Base-by-base conservation (phyloP, 768 basidiomycete species). In the Serendipita indica region DNA sequence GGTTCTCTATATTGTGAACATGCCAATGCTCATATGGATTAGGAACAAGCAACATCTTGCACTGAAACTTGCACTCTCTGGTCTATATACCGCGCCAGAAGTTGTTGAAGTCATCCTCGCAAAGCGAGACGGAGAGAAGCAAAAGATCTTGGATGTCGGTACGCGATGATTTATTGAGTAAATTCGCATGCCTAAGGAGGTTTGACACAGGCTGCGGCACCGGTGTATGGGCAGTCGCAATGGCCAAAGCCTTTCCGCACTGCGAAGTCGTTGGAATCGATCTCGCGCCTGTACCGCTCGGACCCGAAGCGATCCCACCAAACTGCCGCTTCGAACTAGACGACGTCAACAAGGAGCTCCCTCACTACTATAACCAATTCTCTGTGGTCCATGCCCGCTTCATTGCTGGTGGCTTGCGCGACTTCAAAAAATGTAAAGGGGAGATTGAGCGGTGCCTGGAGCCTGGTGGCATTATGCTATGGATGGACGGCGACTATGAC, bases 311-410 rank as follows among this genome's bases (percentile, higher is more conserved):
- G 5, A 28, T 60, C 46, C 59, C 59, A 25, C 39, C 59, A 6
- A 60, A 60, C 33, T 60, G 59, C 25, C 37, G 59, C 22, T 46
- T 60, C 18, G 59, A 60, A 33, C 27, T 60, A 46, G 49, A 60
- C 34, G 59, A 60, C 49, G 54, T 60, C 30, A 54, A 34, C 45
- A 25, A 39, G 3, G 59, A 46, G 10, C 46, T 60, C 32, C 33
- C 59, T 10, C 59, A 60, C 14, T 54, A 54, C 43, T 34, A 37
- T 33, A 33, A 52, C n/a, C 33, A 52, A 27, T 60, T 60, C 18
- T 45, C 52, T 45, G n/a, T 60, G 34, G 45, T 60, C 13, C 49
- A 54, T 56, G 33, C 59, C 33, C 28, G 59, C 25, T 34, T 60
- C 2, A 54, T 60, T 33, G 46, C 45, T 28, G 33, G 32, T 34